Conservation (phyloP, 108 stramenopile species). For the Nannochloropsis gaditana region DNA sequence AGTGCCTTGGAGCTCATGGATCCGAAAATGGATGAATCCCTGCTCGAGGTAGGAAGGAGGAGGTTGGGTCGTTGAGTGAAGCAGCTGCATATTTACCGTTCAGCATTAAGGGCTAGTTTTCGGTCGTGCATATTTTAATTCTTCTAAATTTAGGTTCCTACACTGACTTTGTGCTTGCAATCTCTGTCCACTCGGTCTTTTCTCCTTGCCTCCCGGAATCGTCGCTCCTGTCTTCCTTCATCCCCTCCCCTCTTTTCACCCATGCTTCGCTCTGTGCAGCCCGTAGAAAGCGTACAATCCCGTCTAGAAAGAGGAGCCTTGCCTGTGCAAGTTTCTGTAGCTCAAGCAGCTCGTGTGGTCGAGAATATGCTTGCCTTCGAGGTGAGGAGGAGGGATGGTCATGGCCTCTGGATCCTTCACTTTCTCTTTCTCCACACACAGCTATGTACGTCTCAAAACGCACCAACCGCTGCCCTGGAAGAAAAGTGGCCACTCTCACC, state of each 20-base stretch:
- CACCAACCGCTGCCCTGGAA: too few relatives aligned
- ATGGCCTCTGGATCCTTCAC: too few relatives aligned
- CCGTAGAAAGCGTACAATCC: background rate
- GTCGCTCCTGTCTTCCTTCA: too few relatives aligned
- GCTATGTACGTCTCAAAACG: too few relatives aligned
- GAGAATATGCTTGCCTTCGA: background rate
- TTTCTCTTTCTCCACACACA: too few relatives aligned
- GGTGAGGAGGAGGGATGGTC: background rate
- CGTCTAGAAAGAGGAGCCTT: background rate
- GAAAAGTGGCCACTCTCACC: too few relatives aligned
- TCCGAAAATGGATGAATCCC: slow-evolving; percentile 65
- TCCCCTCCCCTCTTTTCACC: too few relatives aligned
- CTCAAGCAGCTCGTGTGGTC: background rate
- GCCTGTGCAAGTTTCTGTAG: background rate
- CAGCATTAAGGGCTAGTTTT: too few relatives aligned
- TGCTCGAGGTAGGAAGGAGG: background rate
- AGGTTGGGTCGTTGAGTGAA: too few relatives aligned
- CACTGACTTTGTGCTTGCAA: background rate
- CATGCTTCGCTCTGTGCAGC: background rate
- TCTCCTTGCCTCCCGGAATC: too few relatives aligned
- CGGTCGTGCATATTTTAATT: background rate
- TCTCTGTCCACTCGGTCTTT: too few relatives aligned
- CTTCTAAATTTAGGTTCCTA: background rate
- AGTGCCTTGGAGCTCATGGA: slow-evolving; percentile 73
- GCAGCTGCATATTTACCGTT: too few relatives aligned